Evolutionary conservation across 2,329 filamentous ascomycete genomes (phyloP).

Genomic region (Shiraia bambusicola): DNA sequence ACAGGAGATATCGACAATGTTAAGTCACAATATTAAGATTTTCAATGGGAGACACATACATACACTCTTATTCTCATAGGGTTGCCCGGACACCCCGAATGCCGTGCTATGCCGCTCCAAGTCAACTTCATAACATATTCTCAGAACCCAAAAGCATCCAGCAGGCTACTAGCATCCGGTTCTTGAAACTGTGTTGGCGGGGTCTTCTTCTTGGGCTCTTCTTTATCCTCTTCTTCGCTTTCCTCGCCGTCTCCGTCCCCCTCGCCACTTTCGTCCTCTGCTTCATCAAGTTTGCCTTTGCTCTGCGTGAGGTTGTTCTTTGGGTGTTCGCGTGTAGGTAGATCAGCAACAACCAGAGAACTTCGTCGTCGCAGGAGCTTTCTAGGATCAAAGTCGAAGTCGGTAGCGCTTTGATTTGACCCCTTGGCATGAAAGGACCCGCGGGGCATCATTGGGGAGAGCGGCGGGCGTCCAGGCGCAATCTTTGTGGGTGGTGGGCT

Average conservation of each 20-base stretch:
- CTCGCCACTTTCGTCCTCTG: slow-evolving; percentile 30
- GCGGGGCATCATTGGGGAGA: slow-evolving; percentile 30
- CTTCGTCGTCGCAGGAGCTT: slow-evolving; percentile 70
- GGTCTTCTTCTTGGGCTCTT: slow-evolving; percentile 50
- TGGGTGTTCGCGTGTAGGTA: slow-evolving; percentile 48
- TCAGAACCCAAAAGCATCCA: slow-evolving; percentile 92
- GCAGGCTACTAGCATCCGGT: slow-evolving; percentile 81
- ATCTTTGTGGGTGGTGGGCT: slow-evolving; percentile 40
- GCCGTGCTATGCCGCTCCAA: slow-evolving; percentile 5
- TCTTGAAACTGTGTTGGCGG: slow-evolving; percentile 83
- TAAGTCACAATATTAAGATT: not conserved
- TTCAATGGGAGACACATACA: not conserved
- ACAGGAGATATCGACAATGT: too few relatives aligned
- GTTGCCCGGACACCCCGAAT: not conserved
- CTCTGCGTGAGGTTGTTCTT: slow-evolving; percentile 19
- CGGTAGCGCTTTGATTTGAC: slow-evolving; percentile 21
- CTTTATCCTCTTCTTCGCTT: slow-evolving; percentile 35
- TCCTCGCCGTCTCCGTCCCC: slow-evolving; percentile 47
- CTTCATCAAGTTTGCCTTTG: slow-evolving; percentile 24
- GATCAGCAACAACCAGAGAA: slow-evolving; percentile 77
- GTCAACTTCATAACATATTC: not conserved
- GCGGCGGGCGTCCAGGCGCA: slow-evolving; percentile 19
- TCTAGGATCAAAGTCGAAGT: slow-evolving; percentile 59
- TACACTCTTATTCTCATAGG: too few relatives aligned
- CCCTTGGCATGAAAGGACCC: slow-evolving; percentile 23